Conservation (phyloP, 139 green algal genomes). For the Haematococcus lacustris region DNA sequence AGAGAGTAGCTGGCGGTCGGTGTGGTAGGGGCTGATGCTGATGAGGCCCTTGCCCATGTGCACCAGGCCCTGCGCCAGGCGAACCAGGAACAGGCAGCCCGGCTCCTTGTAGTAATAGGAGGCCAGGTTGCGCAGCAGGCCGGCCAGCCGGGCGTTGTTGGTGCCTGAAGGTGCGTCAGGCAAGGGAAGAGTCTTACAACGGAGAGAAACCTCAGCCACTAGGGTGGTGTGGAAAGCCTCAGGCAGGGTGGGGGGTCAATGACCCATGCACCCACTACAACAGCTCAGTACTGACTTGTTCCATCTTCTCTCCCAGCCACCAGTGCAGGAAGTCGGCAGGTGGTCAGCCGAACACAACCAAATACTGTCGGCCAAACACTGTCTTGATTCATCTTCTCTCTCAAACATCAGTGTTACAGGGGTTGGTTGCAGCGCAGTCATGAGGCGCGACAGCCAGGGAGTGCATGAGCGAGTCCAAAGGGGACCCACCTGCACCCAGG, state of each 20-base stretch:
- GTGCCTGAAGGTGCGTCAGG: conserved; percentile 66
- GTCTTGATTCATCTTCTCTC: not conserved
- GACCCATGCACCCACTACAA: not conserved
- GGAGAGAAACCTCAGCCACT: not conserved
- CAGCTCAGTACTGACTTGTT: not conserved
- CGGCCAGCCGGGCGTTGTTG: conserved; percentile 89
- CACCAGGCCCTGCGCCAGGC: conserved; percentile 59
- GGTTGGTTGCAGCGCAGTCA: too few relatives aligned
- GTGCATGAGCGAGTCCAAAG: too few relatives aligned
- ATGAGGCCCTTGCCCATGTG: conserved; percentile 98
- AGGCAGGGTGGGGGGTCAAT: too few relatives aligned
- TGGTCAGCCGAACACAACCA: not conserved
- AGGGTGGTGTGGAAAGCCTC: too few relatives aligned
- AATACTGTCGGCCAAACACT: not conserved
- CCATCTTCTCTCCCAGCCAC: not conserved
- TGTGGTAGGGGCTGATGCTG: conserved; percentile 84
- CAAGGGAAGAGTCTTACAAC: not conserved
- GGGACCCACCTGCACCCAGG: conserved; percentile 56
- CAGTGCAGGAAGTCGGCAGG: not conserved
- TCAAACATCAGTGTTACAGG: not conserved
- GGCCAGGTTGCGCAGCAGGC: conserved; percentile 75
- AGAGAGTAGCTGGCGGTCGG: conserved; percentile 80
- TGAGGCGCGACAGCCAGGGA: too few relatives aligned
- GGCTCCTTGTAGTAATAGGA: conserved; percentile 98
- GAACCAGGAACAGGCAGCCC: conserved; percentile 85